Evolutionary conservation across 257 asterid genomes (phyloP), one percentile per base, ranked within the genome.

Genomic region (Solanum pimpinellifolium): DNA sequence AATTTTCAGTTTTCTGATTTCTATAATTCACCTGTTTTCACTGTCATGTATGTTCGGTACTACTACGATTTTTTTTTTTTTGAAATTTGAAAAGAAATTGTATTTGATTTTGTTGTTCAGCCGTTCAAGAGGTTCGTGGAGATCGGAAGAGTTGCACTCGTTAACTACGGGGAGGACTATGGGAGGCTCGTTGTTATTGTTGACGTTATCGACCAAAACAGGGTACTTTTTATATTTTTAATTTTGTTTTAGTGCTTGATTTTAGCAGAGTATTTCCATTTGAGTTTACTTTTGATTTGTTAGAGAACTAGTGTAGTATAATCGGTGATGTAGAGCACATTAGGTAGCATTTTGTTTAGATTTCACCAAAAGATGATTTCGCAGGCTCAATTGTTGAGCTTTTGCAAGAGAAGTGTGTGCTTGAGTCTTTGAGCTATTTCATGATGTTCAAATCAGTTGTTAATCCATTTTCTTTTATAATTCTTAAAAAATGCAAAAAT

Each of bases 91-190:
- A 42, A 13, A 76, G 42, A n/a, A 2, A 5, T 9, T 31, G 35
- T 6, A 10, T 6, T 86, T 25, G 27, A 37, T n/a, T 20, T 33
- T 44, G 4, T 78, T 46, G 41, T 44, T 84, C 66, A 96, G 96
- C 95, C 98, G 93, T 94, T 94, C 96, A 94, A 94, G 95, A 94
- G 98, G 92, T 94, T 90, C 75, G 95, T 94, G 37, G 98, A 93
- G 93, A 93, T 94, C 91, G 98, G 98, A 86, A 90, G 98, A 86
- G 98, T 94, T 25, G 98, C 93, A 41, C 96, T 94, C 47, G 94
- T 94, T 87, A 94, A 94, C 92, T 94, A 89, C 89, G 98, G 98
- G 2, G 88, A 94, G 87, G 98, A 94, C 65, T 93, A 94, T 78
- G 98, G 98, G 18, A 89, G 86, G 90, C 96, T 93, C 35, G 98